Conservation (phyloP, 192 early-diverging fungal species). For the Coemansia umbellata region DNA sequence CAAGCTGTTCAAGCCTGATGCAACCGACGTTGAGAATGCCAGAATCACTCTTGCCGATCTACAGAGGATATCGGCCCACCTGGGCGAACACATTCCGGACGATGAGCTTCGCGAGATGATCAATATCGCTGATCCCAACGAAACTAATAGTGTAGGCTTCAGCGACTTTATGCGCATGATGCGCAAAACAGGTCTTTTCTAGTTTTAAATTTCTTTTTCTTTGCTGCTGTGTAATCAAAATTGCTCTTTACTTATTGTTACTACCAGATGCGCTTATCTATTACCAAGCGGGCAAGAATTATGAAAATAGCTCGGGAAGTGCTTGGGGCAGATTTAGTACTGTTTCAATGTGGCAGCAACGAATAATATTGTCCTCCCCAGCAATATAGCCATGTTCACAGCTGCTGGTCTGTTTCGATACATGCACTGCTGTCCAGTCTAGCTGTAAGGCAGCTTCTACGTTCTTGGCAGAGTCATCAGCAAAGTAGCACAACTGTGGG, state of each 20-base stretch:
- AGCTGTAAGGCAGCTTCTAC: slow-evolving; percentile 55
- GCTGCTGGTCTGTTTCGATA: slow-evolving; percentile 1
- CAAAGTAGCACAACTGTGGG: slow-evolving; percentile 63
- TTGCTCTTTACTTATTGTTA: too few species aligned
- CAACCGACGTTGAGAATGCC: slow-evolving; percentile 54
- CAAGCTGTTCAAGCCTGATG: slow-evolving; percentile 70
- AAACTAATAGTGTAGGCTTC: slow-evolving; percentile 61
- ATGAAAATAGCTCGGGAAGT: slow-evolving; percentile 60
- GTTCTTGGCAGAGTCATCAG: slow-evolving; percentile 69
- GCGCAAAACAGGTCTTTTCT: slow-evolving; percentile 58
- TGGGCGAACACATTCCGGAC: slow-evolving; percentile 63
- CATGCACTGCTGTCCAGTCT: slow-evolving; percentile 53
- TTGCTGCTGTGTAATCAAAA: too few species aligned
- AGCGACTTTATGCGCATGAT: slow-evolving; percentile 63
- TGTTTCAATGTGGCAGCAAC: slow-evolving; percentile 48
- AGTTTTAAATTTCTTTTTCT: too few species aligned
- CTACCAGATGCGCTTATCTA: slow-evolving; percentile 6
- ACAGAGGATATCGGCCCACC: slow-evolving; percentile 56
- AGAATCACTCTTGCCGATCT: slow-evolving; percentile 75
- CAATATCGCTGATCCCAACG: slow-evolving; percentile 59
- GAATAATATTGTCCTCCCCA: background rate
- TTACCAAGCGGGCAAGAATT: slow-evolving; percentile 1
- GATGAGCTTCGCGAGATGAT: slow-evolving; percentile 68
- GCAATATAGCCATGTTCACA: background rate
- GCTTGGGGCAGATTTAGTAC: slow-evolving; percentile 61